A percentile compares a stretch with the other conserved stretches of the same genome.
These are phyloP conservation scores for Cymodocea nodosa DNA, from an alignment of 116 monocot species.

Conservation along the genomic window DNA sequence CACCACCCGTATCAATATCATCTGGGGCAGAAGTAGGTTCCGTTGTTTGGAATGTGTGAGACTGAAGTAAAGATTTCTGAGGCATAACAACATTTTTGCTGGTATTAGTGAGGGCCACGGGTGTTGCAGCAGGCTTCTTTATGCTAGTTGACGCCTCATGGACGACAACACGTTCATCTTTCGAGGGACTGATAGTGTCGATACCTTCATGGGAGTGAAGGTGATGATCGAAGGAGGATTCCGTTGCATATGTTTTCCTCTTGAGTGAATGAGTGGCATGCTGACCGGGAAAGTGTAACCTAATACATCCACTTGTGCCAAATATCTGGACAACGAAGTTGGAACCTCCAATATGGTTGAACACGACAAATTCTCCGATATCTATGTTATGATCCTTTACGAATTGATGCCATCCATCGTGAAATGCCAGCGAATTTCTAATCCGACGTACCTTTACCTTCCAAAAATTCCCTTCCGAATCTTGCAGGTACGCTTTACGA, in stretches of 20 bases:
- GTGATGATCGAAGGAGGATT: background rate
- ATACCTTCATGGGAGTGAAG: background rate
- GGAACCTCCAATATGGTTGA: conserved; percentile 1
- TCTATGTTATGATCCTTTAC: conserved; percentile 1
- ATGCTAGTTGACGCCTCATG: too few relatives aligned
- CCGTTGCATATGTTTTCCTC: background rate
- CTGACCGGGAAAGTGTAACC: conserved; percentile 3
- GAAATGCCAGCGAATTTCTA: background rate
- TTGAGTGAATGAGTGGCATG: background rate
- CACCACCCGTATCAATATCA: too few relatives aligned
- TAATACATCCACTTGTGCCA: conserved; percentile 6
- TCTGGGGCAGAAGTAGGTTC: too few relatives aligned
- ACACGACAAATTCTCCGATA: conserved; percentile 6
- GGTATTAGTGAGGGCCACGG: too few relatives aligned
- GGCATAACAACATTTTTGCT: too few relatives aligned
- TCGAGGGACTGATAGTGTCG: too few relatives aligned
- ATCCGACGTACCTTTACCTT: conserved; percentile 3
- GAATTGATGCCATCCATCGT: conserved; percentile 8
- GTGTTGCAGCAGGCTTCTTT: too few relatives aligned
- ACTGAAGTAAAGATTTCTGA: too few relatives aligned
- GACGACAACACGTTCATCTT: too few relatives aligned
- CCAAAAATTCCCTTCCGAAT: conserved; percentile 9
- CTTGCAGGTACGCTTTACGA: conserved; percentile 1
- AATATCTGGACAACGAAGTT: conserved; percentile 7
- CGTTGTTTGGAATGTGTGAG: too few relatives aligned